Evolutionary conservation across 148 eudicot species (phyloP).

Genomic region (Euryodendron excelsum): DNA sequence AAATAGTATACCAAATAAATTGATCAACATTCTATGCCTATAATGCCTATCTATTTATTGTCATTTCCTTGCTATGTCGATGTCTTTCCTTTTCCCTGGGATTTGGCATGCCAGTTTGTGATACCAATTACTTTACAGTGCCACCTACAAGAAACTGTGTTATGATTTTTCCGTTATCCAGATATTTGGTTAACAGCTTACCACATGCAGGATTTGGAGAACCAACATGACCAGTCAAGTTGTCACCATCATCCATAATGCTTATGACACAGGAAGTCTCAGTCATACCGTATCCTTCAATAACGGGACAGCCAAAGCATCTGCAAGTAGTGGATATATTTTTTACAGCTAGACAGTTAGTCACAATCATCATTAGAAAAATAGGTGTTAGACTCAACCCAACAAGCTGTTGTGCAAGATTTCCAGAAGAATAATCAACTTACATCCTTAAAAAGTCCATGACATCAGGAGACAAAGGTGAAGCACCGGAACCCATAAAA

Average conservation of each 20-base stretch:
- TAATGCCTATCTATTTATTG: neutral
- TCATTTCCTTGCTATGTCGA: neutral
- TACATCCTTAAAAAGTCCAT: conserved; percentile 88
- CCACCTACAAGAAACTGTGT: neutral
- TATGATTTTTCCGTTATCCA: neutral
- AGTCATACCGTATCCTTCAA: conserved; percentile 98
- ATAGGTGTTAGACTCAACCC: neutral
- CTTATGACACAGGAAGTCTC: conserved; percentile 93
- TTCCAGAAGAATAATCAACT: conserved; percentile 28
- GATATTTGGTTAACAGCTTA: conserved; percentile 32
- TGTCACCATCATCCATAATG: conserved; percentile 71
- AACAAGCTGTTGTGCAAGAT: neutral
- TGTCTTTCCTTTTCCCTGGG: neutral
- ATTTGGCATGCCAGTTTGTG: neutral
- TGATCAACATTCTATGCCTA: neutral
- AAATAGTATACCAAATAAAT: neutral
- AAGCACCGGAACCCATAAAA: conserved; percentile 86
- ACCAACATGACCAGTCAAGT: conserved; percentile 88
- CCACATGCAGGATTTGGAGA: conserved; percentile 95
- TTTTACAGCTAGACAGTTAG: neutral
- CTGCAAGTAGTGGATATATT: conserved; percentile 33
- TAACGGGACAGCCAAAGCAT: conserved; percentile 84
- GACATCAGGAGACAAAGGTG: conserved; percentile 90
- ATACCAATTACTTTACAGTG: neutral
- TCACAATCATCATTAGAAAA: neutral